phyloP scores from a whole-genome alignment of 2,329 filamentous ascomycete species.

The Paraconiothyrium brasiliense region DNA sequence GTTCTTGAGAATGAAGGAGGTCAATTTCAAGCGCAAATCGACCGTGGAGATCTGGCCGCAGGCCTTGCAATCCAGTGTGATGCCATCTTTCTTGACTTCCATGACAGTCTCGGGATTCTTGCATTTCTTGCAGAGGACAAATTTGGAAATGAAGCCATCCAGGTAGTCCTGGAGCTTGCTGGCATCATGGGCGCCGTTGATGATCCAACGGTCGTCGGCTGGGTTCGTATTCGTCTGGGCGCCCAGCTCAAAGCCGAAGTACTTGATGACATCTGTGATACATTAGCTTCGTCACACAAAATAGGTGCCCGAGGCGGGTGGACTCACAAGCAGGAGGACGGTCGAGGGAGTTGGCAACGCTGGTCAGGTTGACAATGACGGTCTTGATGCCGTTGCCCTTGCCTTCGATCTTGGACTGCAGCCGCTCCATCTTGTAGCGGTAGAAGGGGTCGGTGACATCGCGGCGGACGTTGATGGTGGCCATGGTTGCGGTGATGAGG shows the following conservation, averaged over 20 bases:
- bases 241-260: conserved; percentile 98
- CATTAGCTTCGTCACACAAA: conserved; percentile 15
- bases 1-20: conserved; percentile 97
- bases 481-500: conserved; percentile 75
- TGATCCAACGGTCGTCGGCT: conserved; percentile 98
- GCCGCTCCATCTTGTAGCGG: conserved; percentile 99
- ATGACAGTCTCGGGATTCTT: conserved; percentile 99
- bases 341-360: conserved; percentile 89
- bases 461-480: conserved; percentile 95
- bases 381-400: conserved; percentile 99
- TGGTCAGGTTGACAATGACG: conserved; percentile 95
- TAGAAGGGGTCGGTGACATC: conserved; percentile 99
- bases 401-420: conserved; percentile 99
- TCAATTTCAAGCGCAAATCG: conserved; percentile 93
- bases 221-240: conserved; percentile 99
- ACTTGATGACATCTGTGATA: conserved; percentile 86
- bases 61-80: conserved; percentile 97
- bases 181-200: conserved; percentile 97
- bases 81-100: conserved; percentile 90
- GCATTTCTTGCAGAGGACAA: conserved; percentile 99
- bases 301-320: conserved; percentile 6
- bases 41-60: conserved; percentile 94
- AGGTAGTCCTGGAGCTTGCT: conserved; percentile 97
- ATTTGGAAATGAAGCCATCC: conserved; percentile 97
- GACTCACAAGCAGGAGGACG: conserved; percentile 79